Evolutionary conservation across 768 basidiomycete species (phyloP), one percentile per base, ranked within the genome.

Genomic region (Trametes cinnabarina): DNA sequence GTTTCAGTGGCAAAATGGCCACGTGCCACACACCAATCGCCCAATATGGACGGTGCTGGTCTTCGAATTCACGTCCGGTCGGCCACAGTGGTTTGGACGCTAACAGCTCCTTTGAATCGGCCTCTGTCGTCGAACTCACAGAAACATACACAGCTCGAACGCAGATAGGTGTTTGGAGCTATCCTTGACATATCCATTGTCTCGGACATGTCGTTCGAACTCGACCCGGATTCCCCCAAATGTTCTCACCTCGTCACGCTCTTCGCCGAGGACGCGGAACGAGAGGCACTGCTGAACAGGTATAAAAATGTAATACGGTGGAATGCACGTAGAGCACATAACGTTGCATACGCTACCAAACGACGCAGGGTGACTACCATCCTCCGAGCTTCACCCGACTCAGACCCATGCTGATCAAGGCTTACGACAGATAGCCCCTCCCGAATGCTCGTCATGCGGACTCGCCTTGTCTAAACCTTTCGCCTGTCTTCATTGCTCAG

Each of bases 401-500:
- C 3, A 35, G 15, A 14, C 15, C 17, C 40, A 30, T 17, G 25
- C 19, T 60, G 30, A 52, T 53, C 42, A 22, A 37, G 32, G 40
- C 32, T 17, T 20, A 28, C 9, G 41, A 19, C 43, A 87, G 85
- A 68, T 81, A 32, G 70, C 86, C 4, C 74, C 78, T 17, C 90
- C 91, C 11, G 72, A 78, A 3, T 92, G 91, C 66, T 81, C 79
- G 9, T 78, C 75, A 12, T 93, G 91, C 66, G 71, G 73, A 9
- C 49, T 77, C 1, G 66, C 82, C 1, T 73, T 90, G 26, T 74
- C 82, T 1, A 76, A 89, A 22, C 88, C 90, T 0, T 85, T 87
- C 65, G 84, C 80, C 3, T 93, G 91, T 63, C 73, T 92, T 7
- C 79, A 84, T n/a, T 93, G 91, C 64, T 65, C 81, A 3, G 87